Conservation (phyloP, 140 eudicot species). For the Cichorium intybus region DNA sequence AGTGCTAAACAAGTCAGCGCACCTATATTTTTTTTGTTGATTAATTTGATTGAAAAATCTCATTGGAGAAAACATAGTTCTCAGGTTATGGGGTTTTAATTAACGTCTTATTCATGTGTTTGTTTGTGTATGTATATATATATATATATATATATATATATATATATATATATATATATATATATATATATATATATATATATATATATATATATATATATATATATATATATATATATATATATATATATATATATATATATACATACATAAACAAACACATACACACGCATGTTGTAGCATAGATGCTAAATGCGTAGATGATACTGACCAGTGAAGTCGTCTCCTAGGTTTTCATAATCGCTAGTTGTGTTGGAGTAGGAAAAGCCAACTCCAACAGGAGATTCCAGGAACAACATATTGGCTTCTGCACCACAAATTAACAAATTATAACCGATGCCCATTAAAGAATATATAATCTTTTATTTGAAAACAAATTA, state of each 20-base stretch:
- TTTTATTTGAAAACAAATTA: background rate
- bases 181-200: background rate
- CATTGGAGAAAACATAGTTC: too few species aligned
- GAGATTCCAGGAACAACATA: conserved; percentile 93
- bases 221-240: background rate
- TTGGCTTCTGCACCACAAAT: conserved; percentile 76
- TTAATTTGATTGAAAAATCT: too few species aligned
- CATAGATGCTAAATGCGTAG: background rate
- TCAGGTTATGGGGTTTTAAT: too few species aligned
- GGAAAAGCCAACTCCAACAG: conserved; percentile 93
- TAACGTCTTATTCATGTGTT: too few species aligned
- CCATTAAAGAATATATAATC: conserved; percentile 12
- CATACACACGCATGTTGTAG: background rate
- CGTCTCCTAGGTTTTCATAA: conserved; percentile 77
- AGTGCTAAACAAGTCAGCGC: background rate
- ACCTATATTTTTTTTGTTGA: too few species aligned
- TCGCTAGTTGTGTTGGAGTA: conserved; percentile 81
- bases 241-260: background rate
- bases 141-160: too few species aligned
- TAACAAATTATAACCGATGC: conserved; percentile 14
- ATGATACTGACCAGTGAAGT: conserved; percentile 61
- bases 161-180: too few species aligned
- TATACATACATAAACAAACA: background rate
- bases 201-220: too few species aligned
- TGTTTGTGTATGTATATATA: too few species aligned